Percentiles rank a stretch among this genome's conserved stretches.
Conservation (phyloP, 345 rosid species). For the Fremontodendron californicum region DNA sequence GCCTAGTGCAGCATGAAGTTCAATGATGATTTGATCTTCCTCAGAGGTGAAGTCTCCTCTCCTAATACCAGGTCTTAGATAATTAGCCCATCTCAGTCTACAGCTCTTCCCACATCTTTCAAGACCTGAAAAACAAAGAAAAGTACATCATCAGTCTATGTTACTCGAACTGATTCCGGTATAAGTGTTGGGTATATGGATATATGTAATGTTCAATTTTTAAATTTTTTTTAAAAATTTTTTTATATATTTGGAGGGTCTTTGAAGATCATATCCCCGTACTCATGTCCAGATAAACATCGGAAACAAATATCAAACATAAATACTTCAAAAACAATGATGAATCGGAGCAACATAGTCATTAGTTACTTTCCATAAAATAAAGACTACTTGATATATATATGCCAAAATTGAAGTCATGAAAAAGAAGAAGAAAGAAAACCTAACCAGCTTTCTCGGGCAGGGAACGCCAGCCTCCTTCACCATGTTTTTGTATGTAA, state of each 20-base stretch:
- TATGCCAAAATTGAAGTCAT: neutral
- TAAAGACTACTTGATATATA: neutral
- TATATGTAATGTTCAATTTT: too few relatives aligned
- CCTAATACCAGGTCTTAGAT: constrained; percentile 47
- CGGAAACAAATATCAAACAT: too few relatives aligned
- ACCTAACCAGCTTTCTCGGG: constrained; percentile 45
- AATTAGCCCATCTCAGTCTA: constrained; percentile 50
- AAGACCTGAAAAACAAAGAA: constrained; percentile 27
- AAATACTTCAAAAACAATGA: too few relatives aligned
- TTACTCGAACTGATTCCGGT: too few relatives aligned
- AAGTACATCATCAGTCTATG: too few relatives aligned
- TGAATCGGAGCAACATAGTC: constrained; percentile 8
- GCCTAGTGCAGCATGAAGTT: constrained; percentile 44
- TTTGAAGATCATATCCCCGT: too few relatives aligned
- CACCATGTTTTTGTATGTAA: constrained; percentile 38
- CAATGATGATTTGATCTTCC: constrained; percentile 38
- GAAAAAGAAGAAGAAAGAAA: neutral
- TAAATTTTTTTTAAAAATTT: too few relatives aligned
- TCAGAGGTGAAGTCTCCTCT: constrained; percentile 43
- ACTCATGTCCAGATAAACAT: too few relatives aligned
- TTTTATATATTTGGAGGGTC: too few relatives aligned
- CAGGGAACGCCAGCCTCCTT: constrained; percentile 51
- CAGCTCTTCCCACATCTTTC: constrained; percentile 54
- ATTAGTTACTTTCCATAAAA: neutral
- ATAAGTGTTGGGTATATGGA: too few relatives aligned